phyloP scores from a whole-genome alignment of 2,329 filamentous ascomycete species.

The Cladosporium oxysporum region DNA sequence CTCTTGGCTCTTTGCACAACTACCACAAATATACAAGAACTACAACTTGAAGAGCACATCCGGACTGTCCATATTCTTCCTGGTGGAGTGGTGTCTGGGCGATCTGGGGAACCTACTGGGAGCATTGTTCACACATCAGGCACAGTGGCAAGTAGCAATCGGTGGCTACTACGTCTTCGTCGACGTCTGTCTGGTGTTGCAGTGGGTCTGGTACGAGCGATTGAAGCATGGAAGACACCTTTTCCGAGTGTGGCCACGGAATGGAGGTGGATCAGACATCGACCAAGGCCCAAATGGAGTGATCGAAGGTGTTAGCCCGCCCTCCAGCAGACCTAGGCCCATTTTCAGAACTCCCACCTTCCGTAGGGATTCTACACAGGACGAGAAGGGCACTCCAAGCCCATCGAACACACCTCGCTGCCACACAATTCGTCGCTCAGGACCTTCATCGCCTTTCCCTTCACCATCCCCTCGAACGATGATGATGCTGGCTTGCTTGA shows the following conservation, averaged over 20 bases:
- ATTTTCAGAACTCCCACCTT: slow-evolving; percentile 38
- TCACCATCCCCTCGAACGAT: slow-evolving; percentile 50
- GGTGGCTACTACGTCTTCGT: slow-evolving; percentile 68
- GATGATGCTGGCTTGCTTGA: slow-evolving; percentile 48
- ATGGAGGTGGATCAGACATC: slow-evolving; percentile 21
- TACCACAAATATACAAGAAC: slow-evolving; percentile 71
- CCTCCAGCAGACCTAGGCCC: slow-evolving; percentile 18
- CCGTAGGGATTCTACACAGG: slow-evolving; percentile 26
- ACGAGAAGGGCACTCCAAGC: slow-evolving; percentile 30
- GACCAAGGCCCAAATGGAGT: slow-evolving; percentile 31
- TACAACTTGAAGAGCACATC: slow-evolving; percentile 64
- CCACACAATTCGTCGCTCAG: slow-evolving; percentile 33
- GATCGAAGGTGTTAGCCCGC: slow-evolving; percentile 36
- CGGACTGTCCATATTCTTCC: slow-evolving; percentile 65
- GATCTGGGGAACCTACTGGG: slow-evolving; percentile 65
- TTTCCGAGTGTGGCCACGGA: slow-evolving; percentile 36
- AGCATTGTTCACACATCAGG: slow-evolving; percentile 64
- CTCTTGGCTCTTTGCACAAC: slow-evolving; percentile 69
- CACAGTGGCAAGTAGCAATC: slow-evolving; percentile 66
- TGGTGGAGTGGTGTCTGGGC: slow-evolving; percentile 66
- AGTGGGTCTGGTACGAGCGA: slow-evolving; percentile 68
- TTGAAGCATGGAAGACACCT: slow-evolving; percentile 52
- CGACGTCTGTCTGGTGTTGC: slow-evolving; percentile 61
- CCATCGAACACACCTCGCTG: slow-evolving; percentile 27
- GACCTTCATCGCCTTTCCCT: slow-evolving; percentile 41